Evolutionary conservation across 345 rosid species (phyloP), one percentile per base, ranked within the genome.

Genomic region (Rubroshorea leprosula): DNA sequence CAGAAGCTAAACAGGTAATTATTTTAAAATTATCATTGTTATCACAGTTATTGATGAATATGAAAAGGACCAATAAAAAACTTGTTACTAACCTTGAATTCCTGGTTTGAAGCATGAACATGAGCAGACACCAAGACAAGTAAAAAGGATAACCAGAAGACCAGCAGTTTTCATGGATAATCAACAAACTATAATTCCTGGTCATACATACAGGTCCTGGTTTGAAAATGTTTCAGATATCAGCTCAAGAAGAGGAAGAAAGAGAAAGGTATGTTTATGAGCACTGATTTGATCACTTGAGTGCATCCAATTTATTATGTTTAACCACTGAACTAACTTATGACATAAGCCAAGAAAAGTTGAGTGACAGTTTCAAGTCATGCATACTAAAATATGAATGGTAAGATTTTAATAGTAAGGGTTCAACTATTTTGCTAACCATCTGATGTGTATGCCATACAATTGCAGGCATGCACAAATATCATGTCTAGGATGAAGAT

Each of bases 131-230:
- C 69, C 61, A 71, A 74, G 49, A 27, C 80, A 71, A 57, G 19
- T 49, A 22, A 84, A 60, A 69, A 87, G 62, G 57, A 83, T 73
- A 73, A 56, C 70, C 38, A 83, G 74, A 80, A 80, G 61, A 47
- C 38, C 66, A 68, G 60, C 75, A 17, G 41, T 52, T 56, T 24
- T 26, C 29, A 76, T 87, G 84, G 99, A 92, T 74, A 62, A 39
- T 66, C 96, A 89, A 31, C 90, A 81, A 63, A 86, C 80, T 56
- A 71, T 83, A 17, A 76, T 89, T 57, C 72, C 96, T 48, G 85
- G 84, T 54, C 75, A 67, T 57, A 54, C 66, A 8, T 89, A 86
- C 75, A 93, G 81, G 66, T 71, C 86, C 62, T 86, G 96, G 97
- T 83, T 86, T 45, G 84, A 83, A 55, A 67, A 81, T 71, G 18